phyloP scores from a whole-genome alignment of 495 filamentous ascomycete species.

The Aspergillus biplanus region DNA sequence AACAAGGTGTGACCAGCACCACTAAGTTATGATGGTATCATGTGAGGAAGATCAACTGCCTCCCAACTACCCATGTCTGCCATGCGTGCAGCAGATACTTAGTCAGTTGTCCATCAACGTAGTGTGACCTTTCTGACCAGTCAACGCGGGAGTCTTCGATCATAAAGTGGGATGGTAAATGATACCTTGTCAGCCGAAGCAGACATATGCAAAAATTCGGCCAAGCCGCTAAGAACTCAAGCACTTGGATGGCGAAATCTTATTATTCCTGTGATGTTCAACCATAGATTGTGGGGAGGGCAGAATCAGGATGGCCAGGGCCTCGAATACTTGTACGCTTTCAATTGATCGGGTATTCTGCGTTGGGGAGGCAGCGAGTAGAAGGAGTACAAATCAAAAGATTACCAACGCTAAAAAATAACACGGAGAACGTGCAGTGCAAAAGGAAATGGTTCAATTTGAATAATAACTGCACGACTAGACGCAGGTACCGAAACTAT shows the following conservation, averaged over 20 bases:
- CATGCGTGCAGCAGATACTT: not conserved
- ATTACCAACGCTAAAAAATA: too few species aligned
- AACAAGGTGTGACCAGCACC: slow-evolving; percentile 19
- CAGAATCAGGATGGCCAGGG: not conserved
- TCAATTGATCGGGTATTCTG: too few species aligned
- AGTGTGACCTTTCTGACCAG: slow-evolving; percentile 9
- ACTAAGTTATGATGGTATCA: slow-evolving; percentile 22
- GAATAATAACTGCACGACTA: too few species aligned
- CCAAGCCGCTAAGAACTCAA: slow-evolving; percentile 1
- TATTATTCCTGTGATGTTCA: slow-evolving; percentile 5
- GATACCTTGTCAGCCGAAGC: not conserved
- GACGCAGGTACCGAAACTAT: too few species aligned
- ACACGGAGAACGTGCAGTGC: too few species aligned
- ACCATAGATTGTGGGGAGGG: not conserved
- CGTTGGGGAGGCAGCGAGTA: too few species aligned
- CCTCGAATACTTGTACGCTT: not conserved
- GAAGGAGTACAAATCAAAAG: too few species aligned
- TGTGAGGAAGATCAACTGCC: slow-evolving; percentile 16
- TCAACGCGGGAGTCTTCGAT: not conserved
- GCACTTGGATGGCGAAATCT: slow-evolving; percentile 6
- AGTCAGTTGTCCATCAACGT: not conserved
- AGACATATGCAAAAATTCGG: not conserved
- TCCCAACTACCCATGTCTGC: not conserved
- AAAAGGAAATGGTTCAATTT: too few species aligned
- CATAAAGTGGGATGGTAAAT: not conserved